phyloP scores from a whole-genome alignment of 2,329 filamentous ascomycete species.

The Clonostachys sp. region DNA sequence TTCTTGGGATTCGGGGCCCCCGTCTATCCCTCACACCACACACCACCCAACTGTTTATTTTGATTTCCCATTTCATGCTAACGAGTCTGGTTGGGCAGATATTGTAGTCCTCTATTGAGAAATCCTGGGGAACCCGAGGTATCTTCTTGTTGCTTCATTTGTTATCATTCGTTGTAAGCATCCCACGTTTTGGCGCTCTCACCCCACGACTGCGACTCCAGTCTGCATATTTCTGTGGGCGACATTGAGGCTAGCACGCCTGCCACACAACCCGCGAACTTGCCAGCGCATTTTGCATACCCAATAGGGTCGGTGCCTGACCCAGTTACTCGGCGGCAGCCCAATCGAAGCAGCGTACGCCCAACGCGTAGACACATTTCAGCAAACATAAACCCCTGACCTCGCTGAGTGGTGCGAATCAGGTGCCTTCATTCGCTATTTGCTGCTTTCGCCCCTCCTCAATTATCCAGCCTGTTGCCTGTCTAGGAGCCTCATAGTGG shows the following conservation, averaged over 20 bases:
- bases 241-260: no score
- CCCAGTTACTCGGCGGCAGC: slow-evolving; percentile 1
- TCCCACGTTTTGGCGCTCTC: no score
- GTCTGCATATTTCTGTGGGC: background rate
- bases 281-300: slow-evolving; percentile 6
- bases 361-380: background rate
- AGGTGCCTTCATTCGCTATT: slow-evolving; percentile 7
- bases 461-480: background rate
- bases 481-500: slow-evolving; percentile 1
- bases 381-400: background rate
- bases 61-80: no score
- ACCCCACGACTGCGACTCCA: background rate
- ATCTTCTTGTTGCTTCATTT: no score
- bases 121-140: no score
- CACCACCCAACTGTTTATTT: no score
- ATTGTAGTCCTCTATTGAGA: no score
- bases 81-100: no score
- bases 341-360: slow-evolving; percentile 2
- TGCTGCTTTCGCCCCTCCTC: slow-evolving; percentile 1
- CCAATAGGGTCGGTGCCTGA: slow-evolving; percentile 4
- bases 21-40: no score
- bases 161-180: no score
- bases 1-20: no score
- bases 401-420: slow-evolving; percentile 1
- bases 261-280: background rate